Evolutionary conservation across 257 asterid genomes (phyloP), one percentile per base, ranked within the genome.

Genomic region (Rubia yunnanensis): DNA sequence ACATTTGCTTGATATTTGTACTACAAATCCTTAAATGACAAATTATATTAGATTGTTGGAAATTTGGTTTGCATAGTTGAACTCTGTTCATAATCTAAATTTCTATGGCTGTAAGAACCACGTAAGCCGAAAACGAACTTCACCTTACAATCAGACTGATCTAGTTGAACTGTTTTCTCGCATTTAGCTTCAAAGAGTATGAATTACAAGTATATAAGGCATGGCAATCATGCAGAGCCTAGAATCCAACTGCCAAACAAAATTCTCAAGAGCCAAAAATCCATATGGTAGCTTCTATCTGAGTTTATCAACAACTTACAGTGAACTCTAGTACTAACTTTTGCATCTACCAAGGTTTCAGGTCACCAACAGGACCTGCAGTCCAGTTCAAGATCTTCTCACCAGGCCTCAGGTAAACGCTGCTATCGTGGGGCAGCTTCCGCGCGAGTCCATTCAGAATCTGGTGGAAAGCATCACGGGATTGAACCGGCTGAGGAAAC

Each of bases 391-490:
- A 76, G 67, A 72, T 24, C 76, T 75, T 85, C 59, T 85, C 90
- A 32, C 92, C 88, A 0, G 86, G 77, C 57, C 66, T 78, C 83
- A 88, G 31, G 85, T 56, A 83, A 18, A 75, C 71, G 27, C 78
- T 78, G 71, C 60, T 56, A 38, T 80, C 87, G 24, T 86, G 96
- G 0, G 96, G 96, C 73, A 88, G 62, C 77, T 88, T 88, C 20
- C 96, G 96, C 7, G 95, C 92, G 17, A 86, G 86, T 3, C 96
- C 96, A 10, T 86, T 88, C 84, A 91, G 69, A 10, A 91, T 86
- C 76, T 91, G 98, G 73, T 86, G 94, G 76, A 88, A 88, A n/a
- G 98, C 96, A 26, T 91, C 95, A 63, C 98, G 78, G 0, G 87
- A 67, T 81, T 86, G 92, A 64, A 83, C 86, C 6, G 98, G 98